phyloP scores from a whole-genome alignment of 2,329 filamentous ascomycete genomes.

The Sarocladium kiliense region DNA sequence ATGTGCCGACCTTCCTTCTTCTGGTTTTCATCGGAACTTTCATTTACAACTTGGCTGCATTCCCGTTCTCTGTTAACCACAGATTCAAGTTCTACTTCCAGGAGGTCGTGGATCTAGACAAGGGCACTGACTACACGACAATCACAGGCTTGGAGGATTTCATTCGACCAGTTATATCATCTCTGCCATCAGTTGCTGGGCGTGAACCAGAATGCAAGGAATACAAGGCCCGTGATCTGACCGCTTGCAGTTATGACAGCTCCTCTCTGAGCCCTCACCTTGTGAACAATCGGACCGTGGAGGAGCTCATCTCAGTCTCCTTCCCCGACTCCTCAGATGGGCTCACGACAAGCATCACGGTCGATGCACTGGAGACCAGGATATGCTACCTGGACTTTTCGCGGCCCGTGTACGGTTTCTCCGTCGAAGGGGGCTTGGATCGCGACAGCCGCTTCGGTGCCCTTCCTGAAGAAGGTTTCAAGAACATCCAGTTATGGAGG shows the following conservation, averaged over 20 bases:
- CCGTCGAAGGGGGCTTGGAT: constrained; percentile 53
- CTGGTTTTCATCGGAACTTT: constrained; percentile 68
- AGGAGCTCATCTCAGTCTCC: constrained; percentile 58
- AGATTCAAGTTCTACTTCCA: constrained; percentile 85
- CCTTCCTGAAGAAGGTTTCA: constrained; percentile 57
- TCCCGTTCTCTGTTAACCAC: constrained; percentile 77
- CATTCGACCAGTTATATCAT: constrained; percentile 58
- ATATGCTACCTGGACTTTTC: constrained; percentile 72
- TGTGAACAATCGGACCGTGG: constrained; percentile 36
- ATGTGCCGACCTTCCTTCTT: constrained; percentile 73
- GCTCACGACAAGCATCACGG: constrained; percentile 54
- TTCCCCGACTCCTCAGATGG: constrained; percentile 24
- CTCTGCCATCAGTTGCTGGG: constrained; percentile 66
- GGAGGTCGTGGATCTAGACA: constrained; percentile 74
- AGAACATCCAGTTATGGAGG: constrained; percentile 74
- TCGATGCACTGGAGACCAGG: constrained; percentile 71
- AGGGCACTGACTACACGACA: constrained; percentile 62
- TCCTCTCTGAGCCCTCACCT: constrained; percentile 56
- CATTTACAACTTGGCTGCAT: constrained; percentile 80
- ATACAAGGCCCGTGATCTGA: constrained; percentile 42
- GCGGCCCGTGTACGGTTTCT: constrained; percentile 58
- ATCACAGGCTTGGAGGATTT: constrained; percentile 65
- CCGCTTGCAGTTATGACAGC: constrained; percentile 67
- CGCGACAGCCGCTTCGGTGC: constrained; percentile 62
- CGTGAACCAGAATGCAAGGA: constrained; percentile 50